A percentile compares a stretch with the other conserved stretches of the same genome.
Evolutionary conservation across 176 grass and related monocot species (phyloP).

Genomic region (Aechmea fasciata): DNA sequence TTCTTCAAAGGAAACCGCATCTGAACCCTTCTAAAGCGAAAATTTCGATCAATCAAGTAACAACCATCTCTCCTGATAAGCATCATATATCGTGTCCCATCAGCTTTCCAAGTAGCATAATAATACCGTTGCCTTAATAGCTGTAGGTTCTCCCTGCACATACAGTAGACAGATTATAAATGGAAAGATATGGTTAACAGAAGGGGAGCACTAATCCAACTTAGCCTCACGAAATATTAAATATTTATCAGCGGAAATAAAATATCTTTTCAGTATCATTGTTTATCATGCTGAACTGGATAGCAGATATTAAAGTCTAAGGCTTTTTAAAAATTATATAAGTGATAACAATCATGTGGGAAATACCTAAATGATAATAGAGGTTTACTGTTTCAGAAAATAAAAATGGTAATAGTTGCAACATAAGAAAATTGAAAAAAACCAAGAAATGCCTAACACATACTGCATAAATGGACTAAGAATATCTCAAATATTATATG

Average conservation of each 20-base stretch:
- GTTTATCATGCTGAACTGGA: too few relatives aligned
- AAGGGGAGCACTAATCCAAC: conserved; percentile 3
- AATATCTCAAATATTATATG: too few relatives aligned
- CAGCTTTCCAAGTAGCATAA: conserved; percentile 99
- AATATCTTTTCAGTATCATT: too few relatives aligned
- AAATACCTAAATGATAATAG: background rate
- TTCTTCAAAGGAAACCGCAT: conserved; percentile 90
- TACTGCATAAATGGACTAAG: too few relatives aligned
- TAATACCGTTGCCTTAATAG: conserved; percentile 97
- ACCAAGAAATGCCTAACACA: too few relatives aligned
- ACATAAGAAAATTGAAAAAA: too few relatives aligned
- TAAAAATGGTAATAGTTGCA: background rate
- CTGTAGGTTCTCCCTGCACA: conserved; percentile 86
- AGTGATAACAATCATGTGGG: conserved; percentile 3
- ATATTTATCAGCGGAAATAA: too few relatives aligned
- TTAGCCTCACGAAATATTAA: background rate
- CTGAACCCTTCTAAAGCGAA: conserved; percentile 88
- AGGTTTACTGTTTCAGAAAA: conserved; percentile 7
- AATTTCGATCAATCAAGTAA: conserved; percentile 90
- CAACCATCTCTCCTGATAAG: conserved; percentile 79
- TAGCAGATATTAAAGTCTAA: background rate
- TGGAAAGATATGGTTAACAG: conserved; percentile 1
- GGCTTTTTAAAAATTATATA: background rate
- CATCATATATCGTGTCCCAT: conserved; percentile 99
- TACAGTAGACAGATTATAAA: conserved; percentile 1